A percentile compares a stretch with the other conserved stretches of the same genome.
Evolutionary conservation across 345 rosid species (phyloP).

Genomic region (Eutrema heterophyllum): DNA sequence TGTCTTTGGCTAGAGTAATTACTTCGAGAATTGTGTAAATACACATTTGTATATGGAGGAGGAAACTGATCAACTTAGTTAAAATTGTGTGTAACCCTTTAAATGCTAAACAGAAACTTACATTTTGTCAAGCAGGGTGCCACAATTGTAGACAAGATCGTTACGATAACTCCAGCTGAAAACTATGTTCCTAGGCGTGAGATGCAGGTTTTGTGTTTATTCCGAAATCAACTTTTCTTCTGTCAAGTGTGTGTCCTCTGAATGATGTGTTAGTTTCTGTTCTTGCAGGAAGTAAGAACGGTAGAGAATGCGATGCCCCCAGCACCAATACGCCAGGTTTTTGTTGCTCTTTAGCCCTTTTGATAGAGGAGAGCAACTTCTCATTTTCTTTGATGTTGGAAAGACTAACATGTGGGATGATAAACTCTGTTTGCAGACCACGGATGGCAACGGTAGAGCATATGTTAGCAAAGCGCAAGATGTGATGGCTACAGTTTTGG

Average conservation of each 20-base stretch:
- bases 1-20: neutral
- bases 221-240: neutral
- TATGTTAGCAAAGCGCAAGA: conserved; percentile 86
- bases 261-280: conserved; percentile 11
- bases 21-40: neutral
- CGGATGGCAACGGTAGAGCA: conserved; percentile 52
- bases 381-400: neutral
- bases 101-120: neutral
- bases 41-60: neutral
- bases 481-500: conserved; percentile 70
- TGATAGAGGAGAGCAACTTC: neutral
- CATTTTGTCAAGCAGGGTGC: conserved; percentile 61
- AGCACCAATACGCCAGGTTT: conserved; percentile 41
- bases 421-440: conserved; percentile 38
- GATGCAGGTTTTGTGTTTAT: conserved; percentile 39
- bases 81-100: too few species aligned
- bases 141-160: conserved; percentile 80
- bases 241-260: conserved; percentile 6
- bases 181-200: conserved; percentile 52
- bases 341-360: neutral
- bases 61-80: neutral
- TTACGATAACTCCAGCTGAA: conserved; percentile 59
- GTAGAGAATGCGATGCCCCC: conserved; percentile 39
- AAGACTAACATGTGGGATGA: neutral
- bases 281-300: conserved; percentile 54